Percentiles rank a stretch among this genome's conserved stretches.
Evolutionary conservation across 257 asterid species (phyloP).

Genomic region (Cruciata laevipes): DNA sequence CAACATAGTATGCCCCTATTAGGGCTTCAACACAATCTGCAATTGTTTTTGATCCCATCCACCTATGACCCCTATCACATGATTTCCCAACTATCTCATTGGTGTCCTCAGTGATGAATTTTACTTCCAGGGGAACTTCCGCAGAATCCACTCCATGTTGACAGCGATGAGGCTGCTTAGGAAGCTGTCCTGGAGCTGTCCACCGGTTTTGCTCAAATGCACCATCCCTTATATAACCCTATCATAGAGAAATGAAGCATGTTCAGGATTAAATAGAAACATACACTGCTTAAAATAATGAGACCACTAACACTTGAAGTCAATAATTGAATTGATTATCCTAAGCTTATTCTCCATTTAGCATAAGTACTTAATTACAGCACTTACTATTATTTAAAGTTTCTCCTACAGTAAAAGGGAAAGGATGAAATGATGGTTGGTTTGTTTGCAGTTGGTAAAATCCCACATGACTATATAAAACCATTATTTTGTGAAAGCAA

Average conservation of each 20-base stretch:
- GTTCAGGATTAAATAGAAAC: neutral
- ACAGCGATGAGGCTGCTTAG: slow-evolving; percentile 64
- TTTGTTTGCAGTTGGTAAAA: too few species aligned
- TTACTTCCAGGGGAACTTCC: slow-evolving; percentile 66
- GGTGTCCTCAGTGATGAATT: slow-evolving; percentile 45
- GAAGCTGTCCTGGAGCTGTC: slow-evolving; percentile 88
- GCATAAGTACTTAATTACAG: too few species aligned
- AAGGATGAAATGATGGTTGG: too few species aligned
- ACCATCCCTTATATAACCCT: slow-evolving; percentile 68
- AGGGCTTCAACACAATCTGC: slow-evolving; percentile 94
- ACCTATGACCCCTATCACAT: slow-evolving; percentile 85
- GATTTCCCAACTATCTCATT: slow-evolving; percentile 54
- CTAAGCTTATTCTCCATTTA: neutral
- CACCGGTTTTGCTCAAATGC: slow-evolving; percentile 84
- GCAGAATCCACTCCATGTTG: slow-evolving; percentile 52
- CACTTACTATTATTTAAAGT: too few species aligned
- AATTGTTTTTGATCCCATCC: slow-evolving; percentile 87
- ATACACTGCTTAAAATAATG: neutral
- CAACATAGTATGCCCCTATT: slow-evolving; percentile 89
- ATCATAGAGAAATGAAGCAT: slow-evolving; percentile 15
- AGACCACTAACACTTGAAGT: neutral
- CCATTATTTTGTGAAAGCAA: too few species aligned
- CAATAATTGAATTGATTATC: neutral
- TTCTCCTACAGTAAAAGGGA: too few species aligned
- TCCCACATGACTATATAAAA: too few species aligned